These are phyloP conservation scores for Cercospora citrullina DNA, from an alignment of 2,329 filamentous ascomycete genomes.

Conservation along the genomic window DNA sequence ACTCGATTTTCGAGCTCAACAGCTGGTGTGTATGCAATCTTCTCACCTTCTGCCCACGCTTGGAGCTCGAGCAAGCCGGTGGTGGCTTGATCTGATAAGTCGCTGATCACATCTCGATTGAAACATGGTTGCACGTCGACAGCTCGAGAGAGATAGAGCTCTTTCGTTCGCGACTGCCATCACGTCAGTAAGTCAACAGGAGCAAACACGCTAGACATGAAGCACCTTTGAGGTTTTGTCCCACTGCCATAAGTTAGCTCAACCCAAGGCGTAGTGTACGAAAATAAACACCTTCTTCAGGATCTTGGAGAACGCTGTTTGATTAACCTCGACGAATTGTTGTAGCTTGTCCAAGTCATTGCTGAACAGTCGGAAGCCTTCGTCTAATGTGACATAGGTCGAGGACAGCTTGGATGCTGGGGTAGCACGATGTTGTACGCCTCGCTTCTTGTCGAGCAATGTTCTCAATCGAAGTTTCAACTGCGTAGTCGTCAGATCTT, in stretches of 20 bases:
- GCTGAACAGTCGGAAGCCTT: constrained; percentile 96
- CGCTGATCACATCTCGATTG: constrained; percentile 94
- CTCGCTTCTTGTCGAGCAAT: constrained; percentile 90
- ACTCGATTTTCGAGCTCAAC: constrained; percentile 38
- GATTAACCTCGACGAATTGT: constrained; percentile 98
- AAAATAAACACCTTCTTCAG: constrained; percentile 73
- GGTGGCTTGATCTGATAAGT: constrained; percentile 93
- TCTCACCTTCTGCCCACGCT: constrained; percentile 95
- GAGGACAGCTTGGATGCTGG: constrained; percentile 83
- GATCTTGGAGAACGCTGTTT: constrained; percentile 96
- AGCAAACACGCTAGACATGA: constrained; percentile 21
- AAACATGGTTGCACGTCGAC: constrained; percentile 98
- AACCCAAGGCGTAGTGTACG: constrained; percentile 23
- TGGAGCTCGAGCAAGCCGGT: constrained; percentile 93
- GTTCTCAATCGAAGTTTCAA: constrained; percentile 92
- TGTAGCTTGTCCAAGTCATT: constrained; percentile 93
- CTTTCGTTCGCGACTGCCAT: constrained; percentile 84
- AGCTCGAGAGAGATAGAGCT: constrained; percentile 90
- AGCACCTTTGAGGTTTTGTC: constrained; percentile 93
- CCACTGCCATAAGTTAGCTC: constrained; percentile 62
- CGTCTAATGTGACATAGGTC: constrained; percentile 90
- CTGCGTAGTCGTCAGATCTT: constrained; percentile 48
- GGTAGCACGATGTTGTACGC: constrained; percentile 71
- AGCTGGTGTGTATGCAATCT: constrained; percentile 65
- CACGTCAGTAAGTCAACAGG: constrained; percentile 26